Conservation (phyloP, 176 grass and related monocot genomes). For the Eleusine indica region DNA sequence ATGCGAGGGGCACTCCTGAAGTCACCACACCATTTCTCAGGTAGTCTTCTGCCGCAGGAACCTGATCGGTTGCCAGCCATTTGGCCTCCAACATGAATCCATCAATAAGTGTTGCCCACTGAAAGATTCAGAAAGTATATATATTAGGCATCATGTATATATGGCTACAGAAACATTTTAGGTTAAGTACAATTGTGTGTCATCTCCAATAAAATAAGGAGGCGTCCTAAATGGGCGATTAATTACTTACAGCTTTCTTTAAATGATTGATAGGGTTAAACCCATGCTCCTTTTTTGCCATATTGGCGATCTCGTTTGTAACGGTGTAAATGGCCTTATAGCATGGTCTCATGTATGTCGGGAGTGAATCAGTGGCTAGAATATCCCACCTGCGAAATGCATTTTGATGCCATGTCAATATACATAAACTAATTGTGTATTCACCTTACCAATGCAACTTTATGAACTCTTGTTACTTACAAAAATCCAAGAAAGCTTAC, state of each 20-base stretch:
- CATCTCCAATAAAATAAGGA: too few relatives aligned
- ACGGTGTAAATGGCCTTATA: conserved; percentile 51
- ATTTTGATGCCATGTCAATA: too few relatives aligned
- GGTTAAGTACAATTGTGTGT: too few relatives aligned
- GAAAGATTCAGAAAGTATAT: neutral
- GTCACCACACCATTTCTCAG: conserved; percentile 51
- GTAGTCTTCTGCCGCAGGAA: conserved; percentile 50
- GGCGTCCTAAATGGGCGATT: too few relatives aligned
- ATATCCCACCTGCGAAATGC: conserved; percentile 57
- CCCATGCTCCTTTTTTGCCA: conserved; percentile 44
- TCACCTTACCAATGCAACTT: too few relatives aligned
- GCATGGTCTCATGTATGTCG: conserved; percentile 54
- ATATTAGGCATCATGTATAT: too few relatives aligned
- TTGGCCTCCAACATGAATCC: conserved; percentile 60
- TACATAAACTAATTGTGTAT: too few relatives aligned
- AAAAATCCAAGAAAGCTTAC: conserved; percentile 11
- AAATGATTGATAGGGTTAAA: conserved; percentile 43
- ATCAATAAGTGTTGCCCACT: conserved; percentile 71
- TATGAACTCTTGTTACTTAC: too few relatives aligned
- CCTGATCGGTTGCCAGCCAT: conserved; percentile 50
- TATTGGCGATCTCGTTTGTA: conserved; percentile 54
- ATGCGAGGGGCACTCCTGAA: conserved; percentile 35
- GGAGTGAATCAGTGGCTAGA: conserved; percentile 47
- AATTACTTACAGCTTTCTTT: conserved; percentile 40
- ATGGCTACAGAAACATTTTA: too few relatives aligned